These are phyloP conservation scores for Aulographum hederae DNA, from an alignment of 2,329 filamentous ascomycete species.

Conservation along the genomic window DNA sequence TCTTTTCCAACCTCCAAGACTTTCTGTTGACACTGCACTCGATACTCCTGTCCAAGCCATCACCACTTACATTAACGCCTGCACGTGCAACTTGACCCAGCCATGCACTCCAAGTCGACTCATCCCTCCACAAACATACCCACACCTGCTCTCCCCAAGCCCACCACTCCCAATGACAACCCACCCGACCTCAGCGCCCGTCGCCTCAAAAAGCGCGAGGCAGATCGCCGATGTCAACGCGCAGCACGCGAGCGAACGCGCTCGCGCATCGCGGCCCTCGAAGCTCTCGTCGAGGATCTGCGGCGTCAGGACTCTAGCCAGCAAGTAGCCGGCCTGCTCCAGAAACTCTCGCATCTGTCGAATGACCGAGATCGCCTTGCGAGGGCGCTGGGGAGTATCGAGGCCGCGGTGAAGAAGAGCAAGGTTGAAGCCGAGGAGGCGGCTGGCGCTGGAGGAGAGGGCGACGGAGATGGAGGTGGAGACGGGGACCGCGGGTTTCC, in stretches of 20 bases:
- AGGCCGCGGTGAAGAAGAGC: slow-evolving; percentile 2
- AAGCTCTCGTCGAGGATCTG: slow-evolving; percentile 5
- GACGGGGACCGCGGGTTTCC: no score
- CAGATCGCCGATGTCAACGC: slow-evolving; percentile 4
- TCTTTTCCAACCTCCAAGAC: no score
- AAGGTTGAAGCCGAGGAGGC: background rate
- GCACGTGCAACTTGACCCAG: no score
- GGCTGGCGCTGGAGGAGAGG: background rate
- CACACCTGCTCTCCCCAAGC: no score
- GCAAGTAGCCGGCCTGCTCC: slow-evolving; percentile 3
- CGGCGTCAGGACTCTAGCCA: slow-evolving; percentile 3
- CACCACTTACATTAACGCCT: no score
- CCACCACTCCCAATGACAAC: slow-evolving; percentile 2
- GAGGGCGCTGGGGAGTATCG: slow-evolving; percentile 2
- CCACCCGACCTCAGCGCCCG: slow-evolving; percentile 2
- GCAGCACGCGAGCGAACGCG: slow-evolving; percentile 4
- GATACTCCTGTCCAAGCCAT: no score
- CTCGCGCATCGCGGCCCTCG: slow-evolving; percentile 5
- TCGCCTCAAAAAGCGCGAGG: slow-evolving; percentile 4
- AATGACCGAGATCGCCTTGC: slow-evolving; percentile 2
- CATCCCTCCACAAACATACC: no score
- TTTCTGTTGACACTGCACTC: no score
- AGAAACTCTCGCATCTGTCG: slow-evolving; percentile 3
- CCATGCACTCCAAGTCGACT: no score
- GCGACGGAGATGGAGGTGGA: background rate